Evolutionary conservation across 2,329 filamentous ascomycete genomes (phyloP), one percentile per base, ranked within the genome.

Genomic region (Apiospora phragmitis): DNA sequence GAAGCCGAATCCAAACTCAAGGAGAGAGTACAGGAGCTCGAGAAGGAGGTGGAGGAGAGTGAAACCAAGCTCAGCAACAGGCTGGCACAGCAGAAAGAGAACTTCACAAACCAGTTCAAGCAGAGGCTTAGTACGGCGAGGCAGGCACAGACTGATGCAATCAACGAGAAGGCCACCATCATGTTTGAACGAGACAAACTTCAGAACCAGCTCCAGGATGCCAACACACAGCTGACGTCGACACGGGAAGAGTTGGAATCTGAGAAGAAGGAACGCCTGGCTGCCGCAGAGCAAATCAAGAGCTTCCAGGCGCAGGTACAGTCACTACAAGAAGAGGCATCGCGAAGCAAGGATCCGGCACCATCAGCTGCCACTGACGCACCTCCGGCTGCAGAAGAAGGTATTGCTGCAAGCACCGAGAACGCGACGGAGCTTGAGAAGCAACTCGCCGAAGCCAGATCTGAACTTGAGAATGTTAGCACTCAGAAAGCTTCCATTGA

Each of bases 401-500:
- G 32, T 26, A 41, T 86, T 75, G 69, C 76, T 85, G 79, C 78
- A 26, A 73, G 80, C 0, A 81, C 92, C 83, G 81, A 87, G 76
- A 77, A 85, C 6, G 4, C 65, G 5, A 74, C 80, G 11, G 80
- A 83, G 66, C 77, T 88, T 24, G 85, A 90, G 72, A 82, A 84
- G 72, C 84, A 90, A 72, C 81, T 90, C 9, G 74, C 79, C 2
- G 79, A 83, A 55, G 79, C 85, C 18, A 85, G 82, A 29, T 88
- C 90, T 74, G 89, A 95, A 74, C 86, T 96, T 12, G 90, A 91
- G 59, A 85, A 85, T 1, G 87, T 91, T 69, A 90, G 84, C 8
- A 84, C 89, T 12, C 91, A 96, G 78, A 94, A 93, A 80, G 85
- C 90, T 24, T 85, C 85, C 2, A 85, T 93, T n/a, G 89, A 94